Evolutionary conservation across 495 filamentous ascomycete genomes (phyloP), one percentile per base, ranked within the genome.

Genomic region (Penicillium silybi): DNA sequence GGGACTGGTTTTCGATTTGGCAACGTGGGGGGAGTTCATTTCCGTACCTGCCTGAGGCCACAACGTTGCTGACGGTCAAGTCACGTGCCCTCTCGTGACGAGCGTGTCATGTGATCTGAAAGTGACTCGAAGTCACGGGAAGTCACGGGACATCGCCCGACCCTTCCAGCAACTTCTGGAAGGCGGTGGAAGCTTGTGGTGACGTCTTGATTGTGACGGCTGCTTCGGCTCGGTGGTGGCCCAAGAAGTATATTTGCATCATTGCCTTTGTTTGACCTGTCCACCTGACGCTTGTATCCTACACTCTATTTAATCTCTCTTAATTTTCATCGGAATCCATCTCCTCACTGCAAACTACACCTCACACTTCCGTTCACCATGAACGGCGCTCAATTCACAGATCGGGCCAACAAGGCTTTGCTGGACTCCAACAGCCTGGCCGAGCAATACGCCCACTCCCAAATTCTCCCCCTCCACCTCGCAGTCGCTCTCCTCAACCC

Each of bases 401-500:
- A 97, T 65, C 79, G 89, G 71, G 93, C 88, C 45, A 85, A 89
- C 67, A 86, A 90, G 73, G 85, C 93, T 57, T 72, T 98, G 64
- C 81, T 85, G 52, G 93, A 96, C 68, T 86, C 92, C 65, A 86
- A 88, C 71, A 77, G 78, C 35, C 79, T 96, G 49, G 89, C 92
- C 46, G 82, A 88, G 63, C 83, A 90, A 75, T 92, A 97, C 60
- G 82, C 86, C 6, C 93, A 97, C 73, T 83, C 90, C 10, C 93
- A 98, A 70, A 79, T 96, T 52, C 71, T 88, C 48, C 93, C 93
- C 10, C 63, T 96, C 39, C 93, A 98, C 68, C 80, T 98, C 34
- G 92, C 89, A 23, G 85, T 95, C 43, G 78, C 91, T 9, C 84
- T 98, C 17, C 80, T 97, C 62, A 91, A 96, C 46, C 92, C 92